A percentile compares a stretch with the other conserved stretches of the same genome.
phyloP scores from a whole-genome alignment of 441 rosid species.

The Viola pubescens region DNA sequence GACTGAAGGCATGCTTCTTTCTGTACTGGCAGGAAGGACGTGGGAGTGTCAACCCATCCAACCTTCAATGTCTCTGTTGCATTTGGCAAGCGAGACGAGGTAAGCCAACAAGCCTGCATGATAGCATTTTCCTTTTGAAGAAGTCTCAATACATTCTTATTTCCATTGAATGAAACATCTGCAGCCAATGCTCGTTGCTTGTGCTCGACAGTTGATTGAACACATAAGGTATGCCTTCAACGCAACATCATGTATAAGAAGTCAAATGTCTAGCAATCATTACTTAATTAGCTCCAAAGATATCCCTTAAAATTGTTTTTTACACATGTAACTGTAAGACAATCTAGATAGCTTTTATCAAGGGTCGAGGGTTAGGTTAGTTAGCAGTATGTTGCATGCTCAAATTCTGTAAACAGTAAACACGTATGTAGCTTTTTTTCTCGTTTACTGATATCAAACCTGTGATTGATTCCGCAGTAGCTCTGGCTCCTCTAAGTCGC shows the following conservation, averaged over 20 bases:
- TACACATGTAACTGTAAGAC: too few species aligned
- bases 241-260: background rate
- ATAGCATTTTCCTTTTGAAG: conserved; percentile 2
- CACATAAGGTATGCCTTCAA: conserved; percentile 49
- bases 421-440: too few species aligned
- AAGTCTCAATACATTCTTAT: conserved; percentile 8
- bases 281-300: background rate
- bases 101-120: conserved; percentile 16
- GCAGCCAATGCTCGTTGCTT: conserved; percentile 72
- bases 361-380: too few species aligned
- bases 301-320: background rate
- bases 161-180: conserved; percentile 17
- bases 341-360: too few species aligned
- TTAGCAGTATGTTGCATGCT: too few species aligned
- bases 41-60: conserved; percentile 62
- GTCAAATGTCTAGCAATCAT: background rate
- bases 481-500: conserved; percentile 45
- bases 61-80: conserved; percentile 71
- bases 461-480: conserved; percentile 32
- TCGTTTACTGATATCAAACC: background rate
- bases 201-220: conserved; percentile 79
- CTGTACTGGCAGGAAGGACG: conserved; percentile 58
- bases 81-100: conserved; percentile 89
- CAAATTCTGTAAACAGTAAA: too few species aligned
- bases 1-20: conserved; percentile 1